A percentile compares a stretch with the other conserved stretches of the same genome.
These are phyloP conservation scores for Erigeron philadelphicus DNA, from an alignment of 140 eudicot species.

Conservation along the genomic window DNA sequence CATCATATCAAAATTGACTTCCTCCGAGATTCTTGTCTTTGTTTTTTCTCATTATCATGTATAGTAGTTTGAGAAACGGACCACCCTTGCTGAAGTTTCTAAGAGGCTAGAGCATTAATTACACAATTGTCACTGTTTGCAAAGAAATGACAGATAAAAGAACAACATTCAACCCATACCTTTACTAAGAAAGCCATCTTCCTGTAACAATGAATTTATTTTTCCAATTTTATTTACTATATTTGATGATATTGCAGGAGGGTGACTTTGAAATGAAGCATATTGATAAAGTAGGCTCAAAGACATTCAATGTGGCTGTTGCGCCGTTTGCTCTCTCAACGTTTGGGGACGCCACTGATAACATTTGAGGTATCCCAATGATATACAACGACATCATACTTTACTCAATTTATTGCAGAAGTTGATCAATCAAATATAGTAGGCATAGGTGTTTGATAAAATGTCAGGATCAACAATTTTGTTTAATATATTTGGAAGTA, in stretches of 20 bases:
- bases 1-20: not conserved
- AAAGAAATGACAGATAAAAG: not conserved
- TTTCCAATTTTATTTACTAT: not conserved
- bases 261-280: constrained; percentile 91
- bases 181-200: no score
- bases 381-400: not conserved
- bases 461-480: constrained; percentile 24
- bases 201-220: not conserved
- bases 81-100: no score
- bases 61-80: no score
- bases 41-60: no score
- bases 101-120: no score
- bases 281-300: constrained; percentile 59
- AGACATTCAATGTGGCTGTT: constrained; percentile 71
- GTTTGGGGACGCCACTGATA: constrained; percentile 59
- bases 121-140: not conserved
- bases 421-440: constrained; percentile 21
- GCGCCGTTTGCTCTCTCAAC: constrained; percentile 87
- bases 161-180: not conserved
- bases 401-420: constrained; percentile 1
- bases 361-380: constrained; percentile 29
- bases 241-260: constrained; percentile 43
- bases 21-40: not conserved
- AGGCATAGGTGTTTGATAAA: constrained; percentile 21
- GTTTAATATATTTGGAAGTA: constrained; percentile 21